These are phyloP conservation scores for Lactarius pseudohatsudake DNA, from an alignment of 768 basidiomycete species.

Conservation along the genomic window DNA sequence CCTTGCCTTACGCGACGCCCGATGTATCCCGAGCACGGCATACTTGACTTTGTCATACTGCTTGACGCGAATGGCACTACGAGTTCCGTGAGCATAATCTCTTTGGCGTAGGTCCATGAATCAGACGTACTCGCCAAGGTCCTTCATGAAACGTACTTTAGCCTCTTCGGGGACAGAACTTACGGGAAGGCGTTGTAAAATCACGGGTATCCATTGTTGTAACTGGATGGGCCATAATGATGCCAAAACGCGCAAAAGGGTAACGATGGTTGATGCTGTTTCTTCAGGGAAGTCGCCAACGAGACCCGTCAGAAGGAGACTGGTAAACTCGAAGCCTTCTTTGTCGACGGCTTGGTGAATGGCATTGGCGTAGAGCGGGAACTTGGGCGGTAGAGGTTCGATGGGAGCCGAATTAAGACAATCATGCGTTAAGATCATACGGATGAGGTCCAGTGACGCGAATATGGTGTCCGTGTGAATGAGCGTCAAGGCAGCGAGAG, in stretches of 20 bases:
- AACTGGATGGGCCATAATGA: constrained; percentile 68
- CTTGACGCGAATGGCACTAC: constrained; percentile 61
- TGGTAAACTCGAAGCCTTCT: constrained; percentile 71
- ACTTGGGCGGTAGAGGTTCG: constrained; percentile 56
- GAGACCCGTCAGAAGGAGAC: constrained; percentile 71
- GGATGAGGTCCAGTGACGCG: constrained; percentile 78
- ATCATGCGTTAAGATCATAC: constrained; percentile 72
- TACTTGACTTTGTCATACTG: constrained; percentile 84
- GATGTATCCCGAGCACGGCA: constrained; percentile 65
- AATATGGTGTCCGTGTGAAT: constrained; percentile 82
- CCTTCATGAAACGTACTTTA: constrained; percentile 70
- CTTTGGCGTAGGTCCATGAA: constrained; percentile 10
- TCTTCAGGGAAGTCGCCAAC: constrained; percentile 91
- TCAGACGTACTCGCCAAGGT: constrained; percentile 67
- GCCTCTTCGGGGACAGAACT: constrained; percentile 59
- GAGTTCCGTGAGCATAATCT: constrained; percentile 23
- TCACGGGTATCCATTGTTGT: constrained; percentile 66
- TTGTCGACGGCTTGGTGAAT: constrained; percentile 63
- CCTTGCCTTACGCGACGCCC: constrained; percentile 71
- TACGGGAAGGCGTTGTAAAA: constrained; percentile 69
- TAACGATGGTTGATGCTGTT: constrained; percentile 65
- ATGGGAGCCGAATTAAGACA: constrained; percentile 48
- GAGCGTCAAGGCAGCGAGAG: constrained; percentile 77
- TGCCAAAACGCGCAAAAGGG: constrained; percentile 71
- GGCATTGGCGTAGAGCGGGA: constrained; percentile 56